Percentiles rank a stretch among this genome's conserved stretches.
Evolutionary conservation across 2,329 filamentous ascomycete genomes (phyloP).

Genomic region (Dactylonectria estremocensis): DNA sequence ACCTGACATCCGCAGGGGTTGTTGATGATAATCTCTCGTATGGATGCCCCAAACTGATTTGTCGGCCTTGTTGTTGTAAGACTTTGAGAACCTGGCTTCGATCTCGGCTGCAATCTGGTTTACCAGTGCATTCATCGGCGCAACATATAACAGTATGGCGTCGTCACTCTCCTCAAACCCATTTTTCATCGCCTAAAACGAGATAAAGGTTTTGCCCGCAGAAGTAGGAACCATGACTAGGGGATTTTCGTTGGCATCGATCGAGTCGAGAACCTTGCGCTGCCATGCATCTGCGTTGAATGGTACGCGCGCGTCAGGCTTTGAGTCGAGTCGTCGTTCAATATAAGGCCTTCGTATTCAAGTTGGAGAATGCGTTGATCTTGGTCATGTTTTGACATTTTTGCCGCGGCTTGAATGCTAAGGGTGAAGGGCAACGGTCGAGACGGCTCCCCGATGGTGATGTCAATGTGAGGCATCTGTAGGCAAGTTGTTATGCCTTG

Average conservation of each 20-base stretch:
- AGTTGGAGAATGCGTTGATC: conserved; percentile 71
- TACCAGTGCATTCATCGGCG: conserved; percentile 85
- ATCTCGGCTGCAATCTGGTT: conserved; percentile 89
- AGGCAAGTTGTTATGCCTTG: conserved; percentile 29
- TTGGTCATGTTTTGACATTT: conserved; percentile 2
- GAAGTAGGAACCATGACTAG: conserved; percentile 85
- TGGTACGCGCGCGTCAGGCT: conserved; percentile 75
- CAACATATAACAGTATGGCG: conserved; percentile 82
- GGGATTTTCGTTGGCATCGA: conserved; percentile 79
- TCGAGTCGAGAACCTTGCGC: conserved; percentile 78
- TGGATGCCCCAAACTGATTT: conserved; percentile 86
- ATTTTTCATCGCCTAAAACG: conserved; percentile 87
- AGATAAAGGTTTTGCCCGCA: conserved; percentile 87
- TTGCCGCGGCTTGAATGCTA: neutral
- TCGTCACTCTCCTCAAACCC: conserved; percentile 78
- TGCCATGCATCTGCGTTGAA: conserved; percentile 87
- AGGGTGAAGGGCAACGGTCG: conserved; percentile 30
- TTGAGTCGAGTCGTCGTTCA: conserved; percentile 80
- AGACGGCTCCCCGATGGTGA: conserved; percentile 10
- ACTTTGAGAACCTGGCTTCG: conserved; percentile 81
- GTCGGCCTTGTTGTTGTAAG: conserved; percentile 69
- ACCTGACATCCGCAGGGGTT: conserved; percentile 81
- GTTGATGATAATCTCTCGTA: conserved; percentile 83
- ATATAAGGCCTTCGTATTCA: conserved; percentile 78
- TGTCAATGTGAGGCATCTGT: conserved; percentile 20